Conservation (phyloP, 108 stramenopile species). For the Fragilariopsis cylindrus region DNA sequence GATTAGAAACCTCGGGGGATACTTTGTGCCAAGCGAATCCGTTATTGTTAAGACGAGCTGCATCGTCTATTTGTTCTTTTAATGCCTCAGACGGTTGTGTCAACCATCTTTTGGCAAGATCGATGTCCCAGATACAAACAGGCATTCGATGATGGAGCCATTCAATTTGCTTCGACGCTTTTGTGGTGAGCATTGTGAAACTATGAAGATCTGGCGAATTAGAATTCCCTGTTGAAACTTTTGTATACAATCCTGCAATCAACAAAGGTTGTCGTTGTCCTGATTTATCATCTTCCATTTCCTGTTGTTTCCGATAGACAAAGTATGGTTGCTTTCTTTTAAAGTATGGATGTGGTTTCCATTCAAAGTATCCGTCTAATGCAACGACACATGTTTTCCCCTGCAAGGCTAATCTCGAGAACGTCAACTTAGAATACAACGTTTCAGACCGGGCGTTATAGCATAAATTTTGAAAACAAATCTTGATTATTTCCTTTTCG, state of each 20-base stretch:
- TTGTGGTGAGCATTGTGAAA: conserved; percentile 79
- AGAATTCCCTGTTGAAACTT: conserved; percentile 48
- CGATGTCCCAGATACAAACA: conserved; percentile 56
- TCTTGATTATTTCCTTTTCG: conserved; percentile 39
- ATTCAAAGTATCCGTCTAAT: conserved; percentile 87
- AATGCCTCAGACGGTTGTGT: conserved; percentile 41
- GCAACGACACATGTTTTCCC: conserved; percentile 67
- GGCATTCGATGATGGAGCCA: conserved; percentile 83
- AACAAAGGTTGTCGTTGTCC: conserved; percentile 33
- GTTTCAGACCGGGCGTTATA: conserved; percentile 87
- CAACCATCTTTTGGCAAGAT: conserved; percentile 66
- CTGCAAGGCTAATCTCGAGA: conserved; percentile 41
- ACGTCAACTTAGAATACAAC: conserved; percentile 64
- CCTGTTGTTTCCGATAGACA: conserved; percentile 35
- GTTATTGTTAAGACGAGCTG: conserved; percentile 10
- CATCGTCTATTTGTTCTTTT: conserved; percentile 32
- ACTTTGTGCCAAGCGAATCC: conserved; percentile 58
- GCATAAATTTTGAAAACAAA: conserved; percentile 66
- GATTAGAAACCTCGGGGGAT: conserved; percentile 45
- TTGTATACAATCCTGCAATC: conserved; percentile 72
- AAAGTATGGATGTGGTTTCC: conserved; percentile 47
- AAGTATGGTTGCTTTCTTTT: conserved; percentile 81
- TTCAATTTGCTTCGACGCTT: conserved; percentile 49
- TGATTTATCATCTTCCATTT: neutral
- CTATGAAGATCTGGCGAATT: conserved; percentile 52